Conservation (phyloP, 2,329 filamentous ascomycete genomes). For the Orbilia oligospora region DNA sequence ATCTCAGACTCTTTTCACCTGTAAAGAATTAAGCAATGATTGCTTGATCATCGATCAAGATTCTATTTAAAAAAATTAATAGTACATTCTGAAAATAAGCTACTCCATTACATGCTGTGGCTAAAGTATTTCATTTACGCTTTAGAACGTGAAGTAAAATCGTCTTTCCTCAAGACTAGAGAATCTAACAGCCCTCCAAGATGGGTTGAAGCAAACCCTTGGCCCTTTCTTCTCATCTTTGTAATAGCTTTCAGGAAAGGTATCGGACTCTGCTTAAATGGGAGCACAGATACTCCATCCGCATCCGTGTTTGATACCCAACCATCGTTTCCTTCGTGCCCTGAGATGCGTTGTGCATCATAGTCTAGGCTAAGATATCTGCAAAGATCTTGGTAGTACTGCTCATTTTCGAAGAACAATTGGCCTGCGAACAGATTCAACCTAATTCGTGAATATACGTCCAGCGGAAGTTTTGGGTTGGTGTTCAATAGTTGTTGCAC, state of each 20-base stretch:
- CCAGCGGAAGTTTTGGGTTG: background rate
- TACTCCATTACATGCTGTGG: no score
- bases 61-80: no score
- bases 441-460: constrained; percentile 40
- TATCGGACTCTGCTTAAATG: constrained; percentile 66
- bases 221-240: constrained; percentile 66
- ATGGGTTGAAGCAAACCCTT: constrained; percentile 69
- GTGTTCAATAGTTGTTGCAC: constrained; percentile 64
- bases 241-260: constrained; percentile 68
- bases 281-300: background rate
- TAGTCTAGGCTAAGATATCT: constrained; percentile 68
- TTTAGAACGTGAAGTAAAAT: constrained; percentile 27
- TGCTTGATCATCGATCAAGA: no score
- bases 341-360: constrained; percentile 66
- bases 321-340: constrained; percentile 26
- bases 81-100: background rate
- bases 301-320: constrained; percentile 31
- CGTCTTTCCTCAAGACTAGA: constrained; percentile 35
- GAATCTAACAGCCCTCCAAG: constrained; percentile 67
- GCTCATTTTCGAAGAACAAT: constrained; percentile 73
- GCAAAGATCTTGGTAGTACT: constrained; percentile 72
- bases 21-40: no score
- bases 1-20: no score
- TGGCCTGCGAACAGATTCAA: constrained; percentile 79
- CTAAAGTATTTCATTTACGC: no score